Evolutionary conservation across 768 basidiomycete species (phyloP), one percentile per base, ranked within the genome.

Genomic region (Boletus insuetus): DNA sequence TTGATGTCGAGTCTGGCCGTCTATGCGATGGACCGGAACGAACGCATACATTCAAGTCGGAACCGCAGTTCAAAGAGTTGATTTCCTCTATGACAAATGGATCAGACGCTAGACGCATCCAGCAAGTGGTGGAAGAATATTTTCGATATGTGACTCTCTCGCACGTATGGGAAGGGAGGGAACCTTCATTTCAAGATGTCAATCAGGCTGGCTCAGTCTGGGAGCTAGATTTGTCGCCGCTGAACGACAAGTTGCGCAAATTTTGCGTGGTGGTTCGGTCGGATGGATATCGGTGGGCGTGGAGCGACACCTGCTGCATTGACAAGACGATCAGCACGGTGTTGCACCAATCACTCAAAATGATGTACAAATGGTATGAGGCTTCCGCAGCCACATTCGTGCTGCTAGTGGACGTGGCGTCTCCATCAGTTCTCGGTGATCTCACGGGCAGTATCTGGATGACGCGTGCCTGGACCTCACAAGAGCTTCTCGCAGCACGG

Each of bases 361-460:
- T 51, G 46, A 55, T 60, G 57, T 60, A 61, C 44, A 49, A 22
- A 12, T 59, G 60, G 60, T 61, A 61, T 16, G 48, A 46, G 24
- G 32, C 43, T 2, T 55, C 60, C 3, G 47, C 57, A 4, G 39
- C 39, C 16, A 61, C 52, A 0, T 9, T 61, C 5, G 47, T 44
- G 4, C 22, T 40, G 5, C 59, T 62, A 8, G 17, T 6, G 35
- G 31, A 16, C 6, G 37, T 43, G 3, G 11, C 0, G 0, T 20
- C 46, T 17, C 46, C 34, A 2, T 54, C 37, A 3, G 24, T 9
- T 13, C 19, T 26, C 11, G 45, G 38, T 1, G 44, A 22, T 26
- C 51, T 61, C 12, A n/a, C 22, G 4, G 9, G 4, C 14, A 54
- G 48, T 37, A 1, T 10, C 2, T 61, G 59, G 59, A 51, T 58